Evolutionary conservation across 495 filamentous ascomycete species (phyloP), one percentile per base, ranked within the genome.

Genomic region (Rhizodiscina lignyota): DNA sequence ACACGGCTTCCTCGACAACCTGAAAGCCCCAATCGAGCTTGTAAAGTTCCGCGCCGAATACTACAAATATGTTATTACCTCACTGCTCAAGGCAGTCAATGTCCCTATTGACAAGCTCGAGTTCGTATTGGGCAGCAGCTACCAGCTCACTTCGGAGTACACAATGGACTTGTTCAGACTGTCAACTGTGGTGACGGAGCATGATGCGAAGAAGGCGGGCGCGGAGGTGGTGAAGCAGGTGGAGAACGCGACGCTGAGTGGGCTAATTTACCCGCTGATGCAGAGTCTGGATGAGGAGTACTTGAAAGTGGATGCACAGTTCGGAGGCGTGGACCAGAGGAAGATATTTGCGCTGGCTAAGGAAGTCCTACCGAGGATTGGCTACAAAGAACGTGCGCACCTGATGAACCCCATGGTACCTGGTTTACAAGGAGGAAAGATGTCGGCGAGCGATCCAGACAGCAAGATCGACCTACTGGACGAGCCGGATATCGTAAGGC

Each of bases 391-490:
- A 55, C 70, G 85, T 26, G 83, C 83, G 19, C 87, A 94, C 58
- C 47, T 94, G 31, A 79, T 94, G 66, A 94, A 83, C 46, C 69
- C 80, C 1, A 92, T 97, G 79, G 75, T 96, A 4, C 72, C 83
- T 0, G 87, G 89, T 12, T 56, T 96, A 2, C 66, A 61, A 23
- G 82, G 83, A 13, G 89, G 79, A 17, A 94, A 94, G 60, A 87
- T 79, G 75, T 70, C 66, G 39, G 17, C 33, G 8, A 35, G 33
- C 30, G 17, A 19, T 37, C 21, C 31, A 16, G 77, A 83, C 47
- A 77, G 67, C 32, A 92, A 97, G 63, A 93, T 96, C 43, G 89
- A 96, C 53, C 63, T 97, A 5, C 67, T 97, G 4, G 89, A 97
- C 42, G 27, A 68, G 0, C 56, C 76, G 0, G 84, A 91, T 5